Percentiles rank a stretch among this genome's conserved stretches.
These are phyloP conservation scores for Suillus occidentalis DNA, from an alignment of 768 basidiomycete genomes.

Conservation along the genomic window DNA sequence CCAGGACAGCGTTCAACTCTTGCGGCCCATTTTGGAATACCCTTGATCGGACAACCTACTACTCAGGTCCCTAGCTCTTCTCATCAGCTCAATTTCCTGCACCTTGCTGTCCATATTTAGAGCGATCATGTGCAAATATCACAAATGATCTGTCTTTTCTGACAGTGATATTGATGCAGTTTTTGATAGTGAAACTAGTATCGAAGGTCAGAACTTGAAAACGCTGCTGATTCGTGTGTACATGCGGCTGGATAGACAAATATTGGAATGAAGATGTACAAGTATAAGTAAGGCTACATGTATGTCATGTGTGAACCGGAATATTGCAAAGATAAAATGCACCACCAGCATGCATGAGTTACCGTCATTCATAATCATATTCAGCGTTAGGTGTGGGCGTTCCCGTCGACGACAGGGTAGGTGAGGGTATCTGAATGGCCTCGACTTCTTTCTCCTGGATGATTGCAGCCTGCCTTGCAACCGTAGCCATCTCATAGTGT, in stretches of 20 bases:
- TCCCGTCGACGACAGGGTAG: conserved; percentile 44
- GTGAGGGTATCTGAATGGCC: conserved; percentile 50
- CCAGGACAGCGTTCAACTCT: conserved; percentile 57
- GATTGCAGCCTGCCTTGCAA: conserved; percentile 56
- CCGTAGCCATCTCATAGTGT: conserved; percentile 49
- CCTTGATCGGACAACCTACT: conserved; percentile 31
- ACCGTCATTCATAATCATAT: conserved; percentile 16
- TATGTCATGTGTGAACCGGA: conserved; percentile 1
- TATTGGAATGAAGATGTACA: not conserved
- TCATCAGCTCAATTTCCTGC: not conserved
- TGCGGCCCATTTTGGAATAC: conserved; percentile 84
- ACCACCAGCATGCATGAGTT: not conserved
- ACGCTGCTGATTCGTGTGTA: not conserved
- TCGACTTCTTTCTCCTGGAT: conserved; percentile 64
- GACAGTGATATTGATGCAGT: conserved; percentile 12
- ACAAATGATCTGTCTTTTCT: not conserved
- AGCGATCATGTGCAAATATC: not conserved
- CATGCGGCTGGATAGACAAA: not conserved
- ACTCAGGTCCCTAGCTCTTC: conserved; percentile 46
- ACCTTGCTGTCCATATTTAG: conserved; percentile 2
- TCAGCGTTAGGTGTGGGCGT: conserved; percentile 31
- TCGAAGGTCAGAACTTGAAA: conserved; percentile 63
- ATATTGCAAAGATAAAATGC: not conserved
- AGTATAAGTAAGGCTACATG: conserved; percentile 9
- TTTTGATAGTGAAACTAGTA: conserved; percentile 59